phyloP scores from a whole-genome alignment of 2,329 filamentous ascomycete species.

The Calonectria pteridis region DNA sequence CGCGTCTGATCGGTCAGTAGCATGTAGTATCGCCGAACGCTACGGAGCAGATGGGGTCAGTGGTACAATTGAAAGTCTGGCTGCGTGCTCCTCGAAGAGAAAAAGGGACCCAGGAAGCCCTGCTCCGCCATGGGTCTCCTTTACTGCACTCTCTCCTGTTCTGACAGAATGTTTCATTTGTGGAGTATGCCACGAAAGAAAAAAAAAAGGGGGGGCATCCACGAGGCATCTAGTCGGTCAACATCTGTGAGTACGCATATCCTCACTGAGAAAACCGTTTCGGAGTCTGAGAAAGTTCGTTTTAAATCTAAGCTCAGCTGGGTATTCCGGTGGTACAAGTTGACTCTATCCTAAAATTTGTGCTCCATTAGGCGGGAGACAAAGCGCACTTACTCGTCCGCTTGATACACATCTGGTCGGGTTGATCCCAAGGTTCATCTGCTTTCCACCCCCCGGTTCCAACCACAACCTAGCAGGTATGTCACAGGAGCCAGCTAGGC shows the following conservation, averaged over 20 bases:
- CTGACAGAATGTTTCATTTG: constrained; percentile 37
- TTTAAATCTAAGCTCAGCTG: background rate
- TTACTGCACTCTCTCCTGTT: constrained; percentile 23
- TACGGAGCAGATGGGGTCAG: constrained; percentile 29
- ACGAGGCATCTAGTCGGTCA: constrained; percentile 4
- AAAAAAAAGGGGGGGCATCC: constrained; percentile 23
- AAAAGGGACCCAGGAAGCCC: constrained; percentile 16
- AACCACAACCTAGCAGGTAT: background rate
- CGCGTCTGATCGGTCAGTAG: constrained; percentile 26
- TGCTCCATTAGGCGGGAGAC: background rate
- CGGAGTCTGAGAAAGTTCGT: background rate
- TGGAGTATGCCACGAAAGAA: constrained; percentile 28
- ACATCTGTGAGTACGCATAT: background rate
- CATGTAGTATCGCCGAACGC: constrained; percentile 24
- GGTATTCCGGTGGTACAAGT: background rate
- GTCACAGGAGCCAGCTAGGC: background rate
- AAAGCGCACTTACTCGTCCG: background rate
- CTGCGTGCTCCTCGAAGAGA: constrained; percentile 2
- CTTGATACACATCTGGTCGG: background rate
- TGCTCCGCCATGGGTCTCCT: constrained; percentile 27
- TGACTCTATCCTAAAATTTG: background rate
- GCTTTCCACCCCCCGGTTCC: background rate
- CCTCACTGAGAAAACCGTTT: background rate
- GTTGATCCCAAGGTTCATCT: constrained; percentile 4
- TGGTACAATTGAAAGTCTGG: constrained; percentile 25